phyloP scores from a whole-genome alignment of 1,139 yeast genomes.

The Yamadazyma atmosphaerica region DNA sequence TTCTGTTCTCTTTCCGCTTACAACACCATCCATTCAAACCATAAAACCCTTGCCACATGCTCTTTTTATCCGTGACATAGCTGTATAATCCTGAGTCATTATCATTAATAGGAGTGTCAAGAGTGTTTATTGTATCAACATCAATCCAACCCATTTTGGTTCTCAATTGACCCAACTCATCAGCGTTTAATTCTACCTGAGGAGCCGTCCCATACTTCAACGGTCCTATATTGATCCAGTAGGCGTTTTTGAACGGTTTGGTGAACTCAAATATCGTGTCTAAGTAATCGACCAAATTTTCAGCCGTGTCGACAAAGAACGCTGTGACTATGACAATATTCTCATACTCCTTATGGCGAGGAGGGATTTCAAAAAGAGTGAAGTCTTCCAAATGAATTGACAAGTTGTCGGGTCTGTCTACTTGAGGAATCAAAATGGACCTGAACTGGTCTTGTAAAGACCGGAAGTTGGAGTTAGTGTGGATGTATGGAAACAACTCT shows the following conservation, averaged over 20 bases:
- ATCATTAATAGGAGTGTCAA: constrained; percentile 26
- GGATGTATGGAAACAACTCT: constrained; percentile 63
- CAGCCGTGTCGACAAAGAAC: constrained; percentile 86
- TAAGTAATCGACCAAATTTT: constrained; percentile 70
- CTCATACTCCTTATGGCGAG: constrained; percentile 28
- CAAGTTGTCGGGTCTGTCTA: constrained; percentile 47
- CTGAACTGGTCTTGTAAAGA: constrained; percentile 54
- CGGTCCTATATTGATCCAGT: constrained; percentile 87
- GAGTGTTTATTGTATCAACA: constrained; percentile 33
- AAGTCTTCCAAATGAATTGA: constrained; percentile 65
- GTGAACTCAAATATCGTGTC: constrained; percentile 56
- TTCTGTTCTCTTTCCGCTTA: constrained; percentile 25
- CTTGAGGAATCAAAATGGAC: constrained; percentile 35
- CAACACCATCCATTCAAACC: constrained; percentile 57
- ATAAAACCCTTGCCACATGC: constrained; percentile 78
- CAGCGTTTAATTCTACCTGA: constrained; percentile 65
- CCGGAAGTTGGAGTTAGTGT: constrained; percentile 70
- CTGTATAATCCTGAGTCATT: constrained; percentile 29
- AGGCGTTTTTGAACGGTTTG: constrained; percentile 42
- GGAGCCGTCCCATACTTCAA: constrained; percentile 89
- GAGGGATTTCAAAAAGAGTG: constrained; percentile 43
- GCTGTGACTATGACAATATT: constrained; percentile 65
- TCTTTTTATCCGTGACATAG: constrained; percentile 62
- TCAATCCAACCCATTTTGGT: constrained; percentile 65
- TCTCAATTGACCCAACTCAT: constrained; percentile 59